Conservation (phyloP, 2,329 filamentous ascomycete species). For the Aspergillus ochraceoroseus region DNA sequence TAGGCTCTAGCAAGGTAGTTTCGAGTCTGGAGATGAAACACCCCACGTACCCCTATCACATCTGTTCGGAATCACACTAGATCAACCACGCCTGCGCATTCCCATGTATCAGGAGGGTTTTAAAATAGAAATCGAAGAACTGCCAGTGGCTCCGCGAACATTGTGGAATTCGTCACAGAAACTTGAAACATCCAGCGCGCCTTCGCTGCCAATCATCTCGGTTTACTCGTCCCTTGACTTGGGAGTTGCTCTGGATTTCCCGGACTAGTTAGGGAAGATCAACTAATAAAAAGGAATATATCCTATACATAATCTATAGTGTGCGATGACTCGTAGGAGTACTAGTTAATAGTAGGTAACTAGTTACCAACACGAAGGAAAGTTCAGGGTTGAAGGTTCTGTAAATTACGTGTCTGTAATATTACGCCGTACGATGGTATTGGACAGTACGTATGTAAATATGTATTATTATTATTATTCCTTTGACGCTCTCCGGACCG, state of each 20-base stretch:
- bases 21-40: constrained; percentile 9
- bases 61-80: constrained; percentile 8
- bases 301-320: too few relatives aligned
- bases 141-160: not conserved
- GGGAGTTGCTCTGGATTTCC: too few relatives aligned
- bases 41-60: constrained; percentile 12
- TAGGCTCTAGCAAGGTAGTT: too few relatives aligned
- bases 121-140: constrained; percentile 1
- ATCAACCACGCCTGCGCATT: constrained; percentile 2
- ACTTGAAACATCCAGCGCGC: constrained; percentile 15
- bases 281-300: not conserved
- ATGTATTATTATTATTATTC: too few relatives aligned
- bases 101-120: constrained; percentile 4
- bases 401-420: too few relatives aligned
- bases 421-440: too few relatives aligned
- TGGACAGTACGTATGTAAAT: too few relatives aligned
- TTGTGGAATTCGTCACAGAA: constrained; percentile 12
- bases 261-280: too few relatives aligned
- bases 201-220: constrained; percentile 17
- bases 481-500: too few relatives aligned
- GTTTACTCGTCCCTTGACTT: too few relatives aligned
- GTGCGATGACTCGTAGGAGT: too few relatives aligned
- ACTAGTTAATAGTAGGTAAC: too few relatives aligned
- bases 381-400: constrained; percentile 8
- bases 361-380: constrained; percentile 11